Evolutionary conservation across 306 rosid species (phyloP).

Genomic region (Psophocarpus tetragonolobus): DNA sequence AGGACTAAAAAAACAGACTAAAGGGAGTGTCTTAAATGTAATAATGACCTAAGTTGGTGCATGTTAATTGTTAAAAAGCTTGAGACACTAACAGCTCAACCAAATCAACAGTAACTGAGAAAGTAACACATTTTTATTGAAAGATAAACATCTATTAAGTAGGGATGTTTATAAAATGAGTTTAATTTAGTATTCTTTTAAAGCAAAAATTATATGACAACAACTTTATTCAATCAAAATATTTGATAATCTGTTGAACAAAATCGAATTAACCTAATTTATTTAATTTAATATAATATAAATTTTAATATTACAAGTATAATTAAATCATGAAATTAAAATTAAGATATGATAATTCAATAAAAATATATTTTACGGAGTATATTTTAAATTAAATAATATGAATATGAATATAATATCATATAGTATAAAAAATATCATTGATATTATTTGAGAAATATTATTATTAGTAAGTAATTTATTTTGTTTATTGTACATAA

Average conservation of each 20-base stretch:
- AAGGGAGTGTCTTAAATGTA: background rate
- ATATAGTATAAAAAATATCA: background rate
- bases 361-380: background rate
- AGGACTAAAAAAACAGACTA: background rate
- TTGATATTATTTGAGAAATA: no score
- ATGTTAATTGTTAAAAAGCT: background rate
- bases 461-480: no score
- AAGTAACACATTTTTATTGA: background rate
- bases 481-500: no score
- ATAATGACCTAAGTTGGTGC: background rate
- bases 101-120: background rate
- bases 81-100: constrained; percentile 3
- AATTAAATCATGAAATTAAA: background rate
- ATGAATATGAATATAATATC: background rate
- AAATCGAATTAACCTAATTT: background rate
- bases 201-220: background rate
- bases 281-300: background rate
- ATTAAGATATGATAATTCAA: background rate
- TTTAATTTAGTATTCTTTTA: background rate
- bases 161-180: background rate
- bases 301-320: background rate
- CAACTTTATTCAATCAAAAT: background rate
- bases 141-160: background rate
- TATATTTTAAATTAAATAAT: background rate
- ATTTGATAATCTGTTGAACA: background rate